phyloP scores from a whole-genome alignment of 371 early-diverging fungal species.

The Saksenaea vasiformis region DNA sequence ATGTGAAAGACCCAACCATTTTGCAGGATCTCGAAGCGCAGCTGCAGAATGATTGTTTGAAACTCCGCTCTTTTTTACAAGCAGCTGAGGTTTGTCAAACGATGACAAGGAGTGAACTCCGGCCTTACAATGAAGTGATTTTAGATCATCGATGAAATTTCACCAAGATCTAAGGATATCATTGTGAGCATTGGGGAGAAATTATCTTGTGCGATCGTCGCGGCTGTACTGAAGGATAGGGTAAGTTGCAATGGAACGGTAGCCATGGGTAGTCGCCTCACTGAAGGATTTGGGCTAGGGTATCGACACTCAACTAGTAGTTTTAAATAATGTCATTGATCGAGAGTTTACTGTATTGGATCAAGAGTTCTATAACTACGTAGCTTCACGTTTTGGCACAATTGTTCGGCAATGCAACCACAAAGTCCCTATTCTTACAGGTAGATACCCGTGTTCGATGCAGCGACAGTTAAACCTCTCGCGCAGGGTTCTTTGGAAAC shows the following conservation, averaged over 20 bases:
- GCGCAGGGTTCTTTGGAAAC: slow-evolving; percentile 89
- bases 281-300: slow-evolving; percentile 45
- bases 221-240: slow-evolving; percentile 75
- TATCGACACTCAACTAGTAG: slow-evolving; percentile 81
- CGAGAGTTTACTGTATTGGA: slow-evolving; percentile 72
- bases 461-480: background rate
- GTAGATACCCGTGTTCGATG: slow-evolving; percentile 16
- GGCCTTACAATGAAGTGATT: background rate
- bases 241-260: slow-evolving; percentile 19
- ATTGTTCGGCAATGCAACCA: slow-evolving; percentile 62
- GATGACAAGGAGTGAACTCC: no score
- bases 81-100: slow-evolving; percentile 81
- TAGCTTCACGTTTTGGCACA: slow-evolving; percentile 68
- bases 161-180: slow-evolving; percentile 92
- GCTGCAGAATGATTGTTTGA: slow-evolving; percentile 76
- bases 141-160: slow-evolving; percentile 95
- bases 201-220: slow-evolving; percentile 86
- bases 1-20: slow-evolving; percentile 56
- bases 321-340: slow-evolving; percentile 82
- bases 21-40: slow-evolving; percentile 52
- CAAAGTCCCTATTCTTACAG: slow-evolving; percentile 87
- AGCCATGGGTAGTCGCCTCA: background rate
- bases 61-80: slow-evolving; percentile 80
- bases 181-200: slow-evolving; percentile 96
- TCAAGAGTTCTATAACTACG: slow-evolving; percentile 90